Conservation (phyloP, 2,329 filamentous ascomycete genomes). For the Sarocladiaceae sp. region DNA sequence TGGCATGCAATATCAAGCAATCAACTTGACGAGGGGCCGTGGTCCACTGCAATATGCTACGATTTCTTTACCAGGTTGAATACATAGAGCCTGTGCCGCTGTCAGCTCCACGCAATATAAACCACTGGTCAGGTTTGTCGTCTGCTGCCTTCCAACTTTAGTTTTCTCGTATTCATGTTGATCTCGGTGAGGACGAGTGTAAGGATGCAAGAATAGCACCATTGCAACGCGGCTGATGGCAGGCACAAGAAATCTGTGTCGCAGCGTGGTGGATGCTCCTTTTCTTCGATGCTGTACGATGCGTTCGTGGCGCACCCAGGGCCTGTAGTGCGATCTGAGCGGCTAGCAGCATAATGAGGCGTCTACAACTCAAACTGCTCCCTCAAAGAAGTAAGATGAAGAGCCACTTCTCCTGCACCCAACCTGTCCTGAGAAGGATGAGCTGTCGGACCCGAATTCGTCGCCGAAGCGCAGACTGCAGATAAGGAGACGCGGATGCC, state of each 20-base stretch:
- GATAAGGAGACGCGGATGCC: too few relatives aligned
- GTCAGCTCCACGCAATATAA: neutral
- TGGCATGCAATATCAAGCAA: constrained; percentile 1
- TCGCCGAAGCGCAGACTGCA: too few relatives aligned
- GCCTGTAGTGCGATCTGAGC: neutral
- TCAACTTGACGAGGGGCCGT: constrained; percentile 2
- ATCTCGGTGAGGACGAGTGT: neutral
- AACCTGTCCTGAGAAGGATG: too few relatives aligned
- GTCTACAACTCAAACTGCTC: too few relatives aligned
- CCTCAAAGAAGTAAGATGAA: too few relatives aligned
- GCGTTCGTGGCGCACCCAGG: neutral
- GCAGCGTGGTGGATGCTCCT: neutral
- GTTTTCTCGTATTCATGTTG: neutral
- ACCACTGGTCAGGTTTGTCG: neutral
- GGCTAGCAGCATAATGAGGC: neutral
- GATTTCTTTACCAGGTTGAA: neutral
- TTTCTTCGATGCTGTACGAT: neutral
- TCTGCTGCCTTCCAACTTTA: neutral
- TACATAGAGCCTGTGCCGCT: neutral
- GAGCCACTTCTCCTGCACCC: too few relatives aligned
- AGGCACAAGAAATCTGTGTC: neutral
- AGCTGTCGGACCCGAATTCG: too few relatives aligned
- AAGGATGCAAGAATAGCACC: neutral
- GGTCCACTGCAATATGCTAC: neutral
- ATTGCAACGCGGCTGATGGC: too few relatives aligned